Evolutionary conservation across 139 green algal genomes (phyloP), one percentile per base, ranked within the genome.

Genomic region (Tetraselmis striata): DNA sequence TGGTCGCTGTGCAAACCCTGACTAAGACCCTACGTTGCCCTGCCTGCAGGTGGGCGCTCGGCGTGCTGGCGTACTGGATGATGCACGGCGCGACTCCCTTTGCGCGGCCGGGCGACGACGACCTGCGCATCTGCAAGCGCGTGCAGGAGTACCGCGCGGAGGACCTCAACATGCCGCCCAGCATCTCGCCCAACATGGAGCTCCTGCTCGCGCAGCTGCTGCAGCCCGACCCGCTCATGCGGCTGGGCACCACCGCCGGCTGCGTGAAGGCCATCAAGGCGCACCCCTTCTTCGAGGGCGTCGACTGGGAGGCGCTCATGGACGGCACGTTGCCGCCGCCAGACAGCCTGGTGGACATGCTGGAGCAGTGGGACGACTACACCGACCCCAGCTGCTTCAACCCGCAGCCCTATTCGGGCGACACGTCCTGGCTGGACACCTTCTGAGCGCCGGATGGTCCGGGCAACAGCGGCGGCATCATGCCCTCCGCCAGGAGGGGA

Each of bases 231-330:
- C 77, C 77, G 77, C 29, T 59, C 29, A 80, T 59, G 77, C 31
- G 77, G 29, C 28, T 80, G 77, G 77, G 77, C 31, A 80, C 18
- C 77, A 32, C 29, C 2, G 77, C 31, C 23, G 28, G 27, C 24
- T 23, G 32, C 29, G 77, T 80, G 28, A 22, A 58, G 28, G 27
- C 31, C 29, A 80, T 80, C 77, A 80, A 80, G 77, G 77, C 27
- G 24, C 77, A 80, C 77, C 77, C 77, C 2, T 80, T 80, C 77
- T 80, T 80, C 77, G 77, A 80, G 77, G 45, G 45, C 45, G 45
- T 67, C 11, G 45, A 67, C 11, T 67, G 45, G 45, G 45, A 67
- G 45, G 45, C 45, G 45, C 45, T 67, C 11, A 67, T 67, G 45
- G 45, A 67, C 45, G 45, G 45, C 11, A 18, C 18, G 45, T 5